Evolutionary conservation across 2,329 filamentous ascomycete species (phyloP), one percentile per base, ranked within the genome.

Genomic region (Pestalotiopsis sp.): DNA sequence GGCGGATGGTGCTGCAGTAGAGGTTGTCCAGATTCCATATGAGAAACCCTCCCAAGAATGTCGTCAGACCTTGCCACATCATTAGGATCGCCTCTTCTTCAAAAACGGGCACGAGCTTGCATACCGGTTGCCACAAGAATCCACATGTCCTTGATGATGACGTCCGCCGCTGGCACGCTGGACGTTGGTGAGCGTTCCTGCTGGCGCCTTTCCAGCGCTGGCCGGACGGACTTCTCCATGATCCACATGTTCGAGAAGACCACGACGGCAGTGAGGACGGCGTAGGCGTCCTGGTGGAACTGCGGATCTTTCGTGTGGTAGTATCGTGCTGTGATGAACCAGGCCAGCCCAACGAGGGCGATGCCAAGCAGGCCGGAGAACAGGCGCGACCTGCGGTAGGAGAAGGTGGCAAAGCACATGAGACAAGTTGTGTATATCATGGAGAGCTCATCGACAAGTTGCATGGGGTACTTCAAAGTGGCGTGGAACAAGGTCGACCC

Each of bases 231-330:
- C 45, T 74, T 77, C 73, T 86, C 83, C 91, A 95, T 95, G 31
- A 93, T 89, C 77, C 90, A 93, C 84, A 95, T 91, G 74, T 90
- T 92, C 41, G 92, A 89, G 66, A 92, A 83, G 27, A 96, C 85
- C 25, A 95, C 89, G 57, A 90, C 83, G 4, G 86, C 85, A 0
- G 93, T 96, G 58, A 97, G 82, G 3, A 92, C 76, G 1, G 90
- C 92, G 74, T 94, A 97, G 4, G 91, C 91, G 70, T 89, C 90
- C 78, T 97, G 93, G 80, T 97, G 94, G 79, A 97, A 97, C 1
- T 89, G 84, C 0, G 94, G 93, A 72, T 97, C 91, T 77, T 95
- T 93, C 17, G 94, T 89, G 71, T 93, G 89, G 76, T 94, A 92
- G 80, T 97, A 97, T 79, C 83, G 83, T 3, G 79, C 75, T 83